phyloP scores from a whole-genome alignment of 306 rosid species.

The Quercus robur region DNA sequence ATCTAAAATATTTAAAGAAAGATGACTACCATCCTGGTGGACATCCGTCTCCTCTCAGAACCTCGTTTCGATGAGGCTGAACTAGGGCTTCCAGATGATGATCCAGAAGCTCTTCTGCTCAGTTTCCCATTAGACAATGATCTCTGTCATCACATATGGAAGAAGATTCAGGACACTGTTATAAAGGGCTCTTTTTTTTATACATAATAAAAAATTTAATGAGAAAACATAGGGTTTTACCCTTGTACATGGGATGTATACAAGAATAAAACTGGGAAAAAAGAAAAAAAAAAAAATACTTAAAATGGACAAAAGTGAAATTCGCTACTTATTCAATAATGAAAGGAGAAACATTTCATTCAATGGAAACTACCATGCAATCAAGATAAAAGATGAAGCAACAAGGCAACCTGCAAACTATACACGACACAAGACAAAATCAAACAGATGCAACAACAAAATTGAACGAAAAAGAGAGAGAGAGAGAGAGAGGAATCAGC shows the following conservation, averaged over 20 bases:
- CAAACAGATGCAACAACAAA: no score
- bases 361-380: not conserved
- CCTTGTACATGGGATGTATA: no score
- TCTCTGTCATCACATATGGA: constrained; percentile 38
- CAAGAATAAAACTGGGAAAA: no score
- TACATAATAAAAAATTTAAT: constrained; percentile 5
- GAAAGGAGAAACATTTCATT: not conserved
- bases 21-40: constrained; percentile 55
- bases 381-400: not conserved
- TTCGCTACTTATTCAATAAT: no score
- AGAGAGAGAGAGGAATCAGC: no score
- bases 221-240: no score
- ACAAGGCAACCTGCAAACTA: not conserved
- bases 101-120: constrained; percentile 42
- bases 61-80: constrained; percentile 48
- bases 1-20: constrained; percentile 1
- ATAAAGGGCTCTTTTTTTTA: not conserved
- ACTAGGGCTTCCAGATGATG: constrained; percentile 40
- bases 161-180: constrained; percentile 14
- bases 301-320: not conserved
- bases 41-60: constrained; percentile 53
- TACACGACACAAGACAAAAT: no score
- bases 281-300: no score
- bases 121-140: constrained; percentile 51
- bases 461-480: no score